Percentiles rank a stretch among this genome's conserved stretches.
Conservation (phyloP, 495 filamentous ascomycete genomes). For the Margaritispora aquatica region DNA sequence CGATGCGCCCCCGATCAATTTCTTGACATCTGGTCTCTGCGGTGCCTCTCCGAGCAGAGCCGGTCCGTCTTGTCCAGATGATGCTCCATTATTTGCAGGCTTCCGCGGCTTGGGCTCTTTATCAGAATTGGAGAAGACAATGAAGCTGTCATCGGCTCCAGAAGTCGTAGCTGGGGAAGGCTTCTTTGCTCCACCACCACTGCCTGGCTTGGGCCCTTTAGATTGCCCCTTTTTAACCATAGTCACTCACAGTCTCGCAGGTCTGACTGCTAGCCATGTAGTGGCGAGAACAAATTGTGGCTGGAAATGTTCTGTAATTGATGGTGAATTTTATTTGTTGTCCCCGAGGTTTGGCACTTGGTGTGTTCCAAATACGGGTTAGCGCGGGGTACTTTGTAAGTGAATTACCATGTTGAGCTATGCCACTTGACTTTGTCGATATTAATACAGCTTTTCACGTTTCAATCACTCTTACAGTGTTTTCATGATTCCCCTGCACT, state of each 20-base stretch:
- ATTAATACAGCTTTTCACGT: no score
- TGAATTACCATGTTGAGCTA: background rate
- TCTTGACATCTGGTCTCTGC: constrained; percentile 75
- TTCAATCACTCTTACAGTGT: no score
- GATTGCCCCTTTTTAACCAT: constrained; percentile 42
- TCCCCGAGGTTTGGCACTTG: background rate
- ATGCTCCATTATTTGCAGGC: constrained; percentile 30
- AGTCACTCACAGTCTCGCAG: constrained; percentile 1
- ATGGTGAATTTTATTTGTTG: no score
- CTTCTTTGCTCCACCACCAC: constrained; percentile 12
- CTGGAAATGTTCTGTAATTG: no score
- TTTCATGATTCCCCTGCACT: no score
- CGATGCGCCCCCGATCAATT: constrained; percentile 87
- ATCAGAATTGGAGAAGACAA: constrained; percentile 59
- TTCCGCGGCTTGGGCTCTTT: constrained; percentile 45
- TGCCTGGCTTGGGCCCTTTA: constrained; percentile 32
- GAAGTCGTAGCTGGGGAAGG: constrained; percentile 20
- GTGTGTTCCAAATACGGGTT: background rate
- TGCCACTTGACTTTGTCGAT: background rate
- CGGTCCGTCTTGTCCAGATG: constrained; percentile 25
- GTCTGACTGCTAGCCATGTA: background rate
- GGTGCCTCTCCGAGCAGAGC: constrained; percentile 44
- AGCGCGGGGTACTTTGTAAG: background rate
- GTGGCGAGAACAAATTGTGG: background rate
- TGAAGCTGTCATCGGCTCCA: constrained; percentile 51